Conservation (phyloP, 2,329 filamentous ascomycete genomes). For the Aspergillus chevalieri region DNA sequence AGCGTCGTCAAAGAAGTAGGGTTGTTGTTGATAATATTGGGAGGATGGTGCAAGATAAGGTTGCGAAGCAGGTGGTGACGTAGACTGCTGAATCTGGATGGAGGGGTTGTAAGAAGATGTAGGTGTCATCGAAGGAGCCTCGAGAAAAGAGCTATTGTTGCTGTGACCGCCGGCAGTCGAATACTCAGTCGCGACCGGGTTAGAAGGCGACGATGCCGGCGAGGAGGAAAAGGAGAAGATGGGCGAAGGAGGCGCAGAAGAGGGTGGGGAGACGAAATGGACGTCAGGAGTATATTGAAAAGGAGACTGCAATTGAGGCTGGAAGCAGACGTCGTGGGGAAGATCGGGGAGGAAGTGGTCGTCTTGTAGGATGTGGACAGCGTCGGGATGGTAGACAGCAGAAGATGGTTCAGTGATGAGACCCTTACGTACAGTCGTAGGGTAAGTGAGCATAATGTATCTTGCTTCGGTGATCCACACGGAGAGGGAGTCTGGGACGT, state of each 20-base stretch:
- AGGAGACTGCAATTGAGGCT: conserved; percentile 15
- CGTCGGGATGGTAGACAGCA: conserved; percentile 20
- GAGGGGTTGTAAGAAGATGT: conserved; percentile 34
- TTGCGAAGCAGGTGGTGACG: conserved; percentile 25
- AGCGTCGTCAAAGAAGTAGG: conserved; percentile 19
- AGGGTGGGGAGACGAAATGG: conserved; percentile 31
- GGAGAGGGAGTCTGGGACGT: conserved; percentile 15
- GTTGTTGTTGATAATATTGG: conserved; percentile 6
- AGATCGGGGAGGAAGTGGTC: conserved; percentile 30
- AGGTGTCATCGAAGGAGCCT: conserved; percentile 37
- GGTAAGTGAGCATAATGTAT: conserved; percentile 36
- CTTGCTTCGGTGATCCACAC: conserved; percentile 5
- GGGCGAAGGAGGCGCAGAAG: conserved; percentile 31
- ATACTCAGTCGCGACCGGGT: conserved; percentile 21
- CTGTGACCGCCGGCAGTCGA: conserved; percentile 8
- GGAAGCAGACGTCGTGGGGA: conserved; percentile 3
- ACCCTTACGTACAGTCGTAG: conserved; percentile 34
- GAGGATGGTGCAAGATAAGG: conserved; percentile 26
- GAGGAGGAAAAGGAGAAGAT: conserved; percentile 27
- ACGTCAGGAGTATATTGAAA: conserved; percentile 26
- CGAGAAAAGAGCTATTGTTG: conserved; percentile 24
- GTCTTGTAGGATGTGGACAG: conserved; percentile 33
- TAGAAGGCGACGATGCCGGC: conserved; percentile 20
- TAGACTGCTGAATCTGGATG: conserved; percentile 27
- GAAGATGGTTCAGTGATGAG: conserved; percentile 34